A percentile compares a stretch with the other conserved stretches of the same genome.
Conservation (phyloP, 805 yeast species). For the Barnettozyma pratensis region DNA sequence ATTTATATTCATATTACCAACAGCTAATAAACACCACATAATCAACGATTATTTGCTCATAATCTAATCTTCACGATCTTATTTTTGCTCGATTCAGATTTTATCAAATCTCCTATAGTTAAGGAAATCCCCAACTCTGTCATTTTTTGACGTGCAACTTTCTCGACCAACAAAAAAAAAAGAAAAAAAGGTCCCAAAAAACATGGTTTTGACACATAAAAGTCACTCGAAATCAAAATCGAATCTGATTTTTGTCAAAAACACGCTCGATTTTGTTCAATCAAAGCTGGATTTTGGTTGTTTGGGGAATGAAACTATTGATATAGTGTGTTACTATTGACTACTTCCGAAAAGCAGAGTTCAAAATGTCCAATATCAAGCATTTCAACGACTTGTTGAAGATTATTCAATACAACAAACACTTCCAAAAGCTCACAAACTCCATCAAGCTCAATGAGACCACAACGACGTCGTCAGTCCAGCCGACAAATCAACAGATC, state of each 20-base stretch:
- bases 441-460: neutral
- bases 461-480: neutral
- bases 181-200: neutral
- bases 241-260: neutral
- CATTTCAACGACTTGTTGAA: conserved; percentile 1
- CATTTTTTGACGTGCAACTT: no score
- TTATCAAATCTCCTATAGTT: no score
- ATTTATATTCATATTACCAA: no score
- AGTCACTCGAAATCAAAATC: neutral
- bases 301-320: neutral
- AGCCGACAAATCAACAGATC: neutral
- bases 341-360: no score
- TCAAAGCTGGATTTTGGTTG: neutral
- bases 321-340: no score
- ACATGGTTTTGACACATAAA: neutral
- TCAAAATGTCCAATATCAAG: conserved; percentile 1
- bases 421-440: conserved; percentile 1
- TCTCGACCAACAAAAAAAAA: neutral
- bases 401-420: conserved; percentile 1
- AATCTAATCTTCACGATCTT: no score
- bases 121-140: no score
- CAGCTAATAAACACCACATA: no score
- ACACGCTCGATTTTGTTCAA: neutral
- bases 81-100: no score
- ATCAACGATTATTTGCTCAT: no score